Percentiles rank a stretch among this genome's conserved stretches.
Conservation (phyloP, 345 rosid species). For the Orychophragmus violaceus region DNA sequence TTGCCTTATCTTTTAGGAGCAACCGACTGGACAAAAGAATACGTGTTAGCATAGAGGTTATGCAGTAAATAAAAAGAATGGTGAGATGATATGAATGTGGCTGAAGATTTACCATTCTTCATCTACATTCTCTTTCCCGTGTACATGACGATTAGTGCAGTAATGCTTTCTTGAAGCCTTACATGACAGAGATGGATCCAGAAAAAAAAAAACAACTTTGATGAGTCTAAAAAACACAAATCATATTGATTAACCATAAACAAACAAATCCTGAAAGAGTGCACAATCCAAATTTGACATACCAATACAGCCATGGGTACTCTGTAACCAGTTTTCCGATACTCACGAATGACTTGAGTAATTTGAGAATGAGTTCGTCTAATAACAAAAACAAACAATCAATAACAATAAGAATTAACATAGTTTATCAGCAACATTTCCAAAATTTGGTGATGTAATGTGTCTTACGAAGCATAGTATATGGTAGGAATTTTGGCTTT, state of each 20-base stretch:
- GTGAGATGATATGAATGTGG: background rate
- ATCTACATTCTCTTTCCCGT: slow-evolving; percentile 68
- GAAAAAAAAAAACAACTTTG: background rate
- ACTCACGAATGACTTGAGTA: slow-evolving; percentile 84
- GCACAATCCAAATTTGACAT: background rate
- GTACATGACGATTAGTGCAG: slow-evolving; percentile 66
- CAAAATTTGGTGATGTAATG: background rate
- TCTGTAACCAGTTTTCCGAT: slow-evolving; percentile 76
- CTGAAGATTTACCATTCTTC: slow-evolving; percentile 72
- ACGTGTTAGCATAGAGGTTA: background rate
- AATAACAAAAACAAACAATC: slow-evolving; percentile 17
- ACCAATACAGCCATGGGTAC: slow-evolving; percentile 96
- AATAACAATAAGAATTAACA: background rate
- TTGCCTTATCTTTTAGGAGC: slow-evolving; percentile 50
- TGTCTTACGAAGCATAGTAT: slow-evolving; percentile 73
- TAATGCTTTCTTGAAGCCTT: slow-evolving; percentile 94
- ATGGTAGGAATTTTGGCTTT: slow-evolving; percentile 63
- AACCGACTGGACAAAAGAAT: slow-evolving; percentile 54
- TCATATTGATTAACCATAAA: background rate
- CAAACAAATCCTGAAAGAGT: background rate
- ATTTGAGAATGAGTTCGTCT: slow-evolving; percentile 98
- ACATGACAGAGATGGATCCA: background rate
- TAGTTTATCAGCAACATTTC: background rate
- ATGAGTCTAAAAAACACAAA: background rate
- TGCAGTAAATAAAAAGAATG: background rate